These are phyloP conservation scores for Globisporangium canariense DNA, from an alignment of 352 stramenopile species.

Conservation along the genomic window DNA sequence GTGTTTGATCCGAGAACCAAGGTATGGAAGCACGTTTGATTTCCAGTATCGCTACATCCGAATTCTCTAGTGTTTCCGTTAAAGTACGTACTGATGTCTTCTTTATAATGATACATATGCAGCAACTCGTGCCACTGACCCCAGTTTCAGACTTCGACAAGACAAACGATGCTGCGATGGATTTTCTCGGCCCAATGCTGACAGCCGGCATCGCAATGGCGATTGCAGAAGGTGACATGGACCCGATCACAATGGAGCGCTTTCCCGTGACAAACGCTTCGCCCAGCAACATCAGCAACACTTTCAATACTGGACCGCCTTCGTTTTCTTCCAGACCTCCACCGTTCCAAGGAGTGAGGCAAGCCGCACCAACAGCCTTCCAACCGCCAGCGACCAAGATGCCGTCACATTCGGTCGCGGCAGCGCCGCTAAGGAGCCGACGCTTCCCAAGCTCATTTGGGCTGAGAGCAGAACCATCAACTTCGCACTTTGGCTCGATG, in stretches of 20 bases:
- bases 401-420: neutral
- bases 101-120: neutral
- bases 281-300: neutral
- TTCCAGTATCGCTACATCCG: no score
- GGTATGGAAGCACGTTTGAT: slow-evolving; percentile 18
- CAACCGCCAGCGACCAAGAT: neutral
- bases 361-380: slow-evolving; percentile 1
- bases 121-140: slow-evolving; percentile 70
- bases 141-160: slow-evolving; percentile 35
- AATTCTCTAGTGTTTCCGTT: no score
- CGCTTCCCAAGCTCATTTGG: slow-evolving; percentile 6
- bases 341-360: neutral
- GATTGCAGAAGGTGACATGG: slow-evolving; percentile 73
- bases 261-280: slow-evolving; percentile 27
- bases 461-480: neutral
- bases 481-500: neutral
- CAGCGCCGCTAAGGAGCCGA: neutral
- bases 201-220: slow-evolving; percentile 35
- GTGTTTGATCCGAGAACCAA: slow-evolving; percentile 60
- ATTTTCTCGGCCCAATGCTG: slow-evolving; percentile 68
- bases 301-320: neutral
- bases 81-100: no score
- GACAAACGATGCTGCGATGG: slow-evolving; percentile 30
- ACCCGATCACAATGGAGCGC: slow-evolving; percentile 54
- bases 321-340: neutral